These are phyloP conservation scores for Aphanomyces invadans DNA, from an alignment of 352 stramenopile species.

Conservation along the genomic window DNA sequence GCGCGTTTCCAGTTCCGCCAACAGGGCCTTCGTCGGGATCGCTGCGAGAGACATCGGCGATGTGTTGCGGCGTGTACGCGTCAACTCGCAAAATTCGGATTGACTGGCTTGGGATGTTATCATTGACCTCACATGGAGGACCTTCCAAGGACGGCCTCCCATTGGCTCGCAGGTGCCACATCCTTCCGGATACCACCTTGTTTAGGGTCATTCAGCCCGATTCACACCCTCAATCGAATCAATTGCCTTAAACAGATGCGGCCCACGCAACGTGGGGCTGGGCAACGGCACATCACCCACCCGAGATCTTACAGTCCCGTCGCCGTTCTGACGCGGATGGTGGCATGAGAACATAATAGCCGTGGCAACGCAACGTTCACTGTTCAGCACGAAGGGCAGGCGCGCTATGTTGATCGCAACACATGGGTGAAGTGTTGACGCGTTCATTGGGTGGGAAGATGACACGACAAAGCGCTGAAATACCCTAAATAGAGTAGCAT, in stretches of 20 bases:
- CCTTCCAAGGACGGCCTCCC: conserved; percentile 1
- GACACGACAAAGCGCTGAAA: background rate
- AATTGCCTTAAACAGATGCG: background rate
- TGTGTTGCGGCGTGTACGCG: background rate
- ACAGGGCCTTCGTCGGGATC: conserved; percentile 74
- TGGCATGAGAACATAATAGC: too few species aligned
- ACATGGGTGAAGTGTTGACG: background rate
- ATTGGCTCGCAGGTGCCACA: background rate
- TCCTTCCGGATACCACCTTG: background rate
- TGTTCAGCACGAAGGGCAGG: too few species aligned
- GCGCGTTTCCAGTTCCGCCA: conserved; percentile 88
- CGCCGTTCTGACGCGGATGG: too few species aligned
- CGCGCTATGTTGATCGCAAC: too few species aligned
- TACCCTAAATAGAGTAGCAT: background rate
- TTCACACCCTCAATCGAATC: background rate
- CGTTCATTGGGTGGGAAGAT: background rate
- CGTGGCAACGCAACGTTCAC: too few species aligned
- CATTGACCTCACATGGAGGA: background rate
- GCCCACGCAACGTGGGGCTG: background rate
- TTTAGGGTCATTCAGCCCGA: background rate
- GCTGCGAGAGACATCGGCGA: conserved; percentile 38
- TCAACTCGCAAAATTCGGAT: conserved; percentile 19
- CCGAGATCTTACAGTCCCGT: too few species aligned
- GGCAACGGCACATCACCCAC: background rate
- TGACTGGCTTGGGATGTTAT: background rate